phyloP scores from a whole-genome alignment of 2,329 filamentous ascomycete species.

The Fusarium sp. region DNA sequence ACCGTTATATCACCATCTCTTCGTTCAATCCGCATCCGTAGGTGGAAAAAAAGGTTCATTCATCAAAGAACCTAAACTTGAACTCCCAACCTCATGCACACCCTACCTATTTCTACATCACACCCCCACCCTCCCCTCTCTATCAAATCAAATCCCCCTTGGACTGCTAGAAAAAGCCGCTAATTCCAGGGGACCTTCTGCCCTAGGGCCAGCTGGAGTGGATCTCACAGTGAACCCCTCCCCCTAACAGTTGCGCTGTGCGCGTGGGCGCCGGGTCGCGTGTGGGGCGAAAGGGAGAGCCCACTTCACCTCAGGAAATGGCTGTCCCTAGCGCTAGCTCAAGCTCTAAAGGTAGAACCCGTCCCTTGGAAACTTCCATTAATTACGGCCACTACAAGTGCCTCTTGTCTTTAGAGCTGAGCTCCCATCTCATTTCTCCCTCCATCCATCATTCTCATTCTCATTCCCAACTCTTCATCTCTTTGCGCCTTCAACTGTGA shows the following conservation, averaged over 20 bases:
- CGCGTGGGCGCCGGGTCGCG: slow-evolving; percentile 7
- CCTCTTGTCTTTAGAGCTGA: slow-evolving; percentile 15
- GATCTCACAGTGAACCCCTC: slow-evolving; percentile 3
- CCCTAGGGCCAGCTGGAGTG: slow-evolving; percentile 18
- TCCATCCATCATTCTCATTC: background rate
- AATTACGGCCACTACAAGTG: slow-evolving; percentile 21
- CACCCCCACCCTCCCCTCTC: background rate
- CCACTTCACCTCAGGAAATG: background rate
- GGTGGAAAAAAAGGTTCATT: slow-evolving; percentile 6
- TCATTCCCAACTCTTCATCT: background rate
- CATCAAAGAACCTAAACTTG: slow-evolving; percentile 7
- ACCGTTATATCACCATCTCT: background rate
- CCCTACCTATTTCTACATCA: background rate
- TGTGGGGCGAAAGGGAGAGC: slow-evolving; percentile 25
- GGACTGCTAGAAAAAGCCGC: slow-evolving; percentile 1
- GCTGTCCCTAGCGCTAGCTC: background rate
- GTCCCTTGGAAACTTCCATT: slow-evolving; percentile 34
- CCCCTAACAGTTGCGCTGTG: slow-evolving; percentile 24
- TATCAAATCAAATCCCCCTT: background rate
- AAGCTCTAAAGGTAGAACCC: slow-evolving; percentile 26
- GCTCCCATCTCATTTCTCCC: slow-evolving; percentile 2
- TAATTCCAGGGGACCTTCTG: slow-evolving; percentile 32
- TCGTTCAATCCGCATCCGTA: background rate
- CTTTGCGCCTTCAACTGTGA: slow-evolving; percentile 6
- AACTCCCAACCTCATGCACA: slow-evolving; percentile 13